Percentiles rank a stretch among this genome's conserved stretches.
phyloP scores from a whole-genome alignment of 768 basidiomycete genomes.

The Boletus rubroflammeus region DNA sequence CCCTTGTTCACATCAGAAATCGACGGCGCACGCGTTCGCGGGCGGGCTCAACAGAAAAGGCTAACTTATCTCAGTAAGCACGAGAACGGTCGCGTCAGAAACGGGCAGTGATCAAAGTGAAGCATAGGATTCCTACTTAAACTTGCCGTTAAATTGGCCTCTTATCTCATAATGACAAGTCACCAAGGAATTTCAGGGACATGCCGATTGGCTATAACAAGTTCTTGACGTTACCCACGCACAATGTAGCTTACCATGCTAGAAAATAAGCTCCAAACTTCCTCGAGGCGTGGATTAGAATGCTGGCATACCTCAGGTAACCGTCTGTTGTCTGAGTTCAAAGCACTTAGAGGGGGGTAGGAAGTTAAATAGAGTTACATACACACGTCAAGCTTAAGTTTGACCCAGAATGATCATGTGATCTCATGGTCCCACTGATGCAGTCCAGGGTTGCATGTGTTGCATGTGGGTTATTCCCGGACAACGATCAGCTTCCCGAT shows the following conservation, averaged over 20 bases:
- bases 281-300: background rate
- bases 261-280: background rate
- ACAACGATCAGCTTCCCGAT: slow-evolving; percentile 7
- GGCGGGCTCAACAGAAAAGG: background rate
- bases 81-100: background rate
- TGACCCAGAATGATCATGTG: slow-evolving; percentile 10
- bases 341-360: slow-evolving; percentile 2
- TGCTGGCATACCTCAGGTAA: slow-evolving; percentile 13
- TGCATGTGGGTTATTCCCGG: slow-evolving; percentile 1
- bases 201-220: slow-evolving; percentile 1
- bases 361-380: slow-evolving; percentile 20
- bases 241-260: background rate
- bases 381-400: slow-evolving; percentile 23
- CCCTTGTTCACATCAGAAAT: background rate
- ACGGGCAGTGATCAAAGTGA: slow-evolving; percentile 4
- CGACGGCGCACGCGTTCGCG: slow-evolving; percentile 1
- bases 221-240: background rate
- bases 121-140: background rate
- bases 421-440: no score
- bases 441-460: background rate
- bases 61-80: background rate
- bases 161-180: slow-evolving; percentile 9
- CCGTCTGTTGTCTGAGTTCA: slow-evolving; percentile 14
- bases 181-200: background rate
- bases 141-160: slow-evolving; percentile 6